Evolutionary conservation across 371 early-diverging fungal species (phyloP).

Genomic region (Apophysomyces sp.): DNA sequence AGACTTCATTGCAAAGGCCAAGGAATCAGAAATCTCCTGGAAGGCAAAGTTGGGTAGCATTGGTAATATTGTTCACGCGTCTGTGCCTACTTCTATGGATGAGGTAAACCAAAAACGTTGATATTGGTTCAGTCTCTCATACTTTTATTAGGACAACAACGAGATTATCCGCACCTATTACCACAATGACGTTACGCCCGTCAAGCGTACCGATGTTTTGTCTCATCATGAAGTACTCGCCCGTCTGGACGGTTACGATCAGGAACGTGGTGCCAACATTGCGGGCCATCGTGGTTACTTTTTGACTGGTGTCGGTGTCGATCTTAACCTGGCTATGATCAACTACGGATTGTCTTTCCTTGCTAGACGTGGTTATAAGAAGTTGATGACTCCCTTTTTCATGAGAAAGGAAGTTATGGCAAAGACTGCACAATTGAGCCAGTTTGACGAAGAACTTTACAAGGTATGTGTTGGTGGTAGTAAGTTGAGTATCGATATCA

Average conservation of each 20-base stretch:
- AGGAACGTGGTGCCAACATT: slow-evolving; percentile 93
- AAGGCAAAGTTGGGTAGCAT: slow-evolving; percentile 72
- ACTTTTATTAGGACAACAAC: slow-evolving; percentile 68
- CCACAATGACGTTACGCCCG: slow-evolving; percentile 56
- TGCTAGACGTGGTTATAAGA: slow-evolving; percentile 84
- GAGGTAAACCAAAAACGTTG: slow-evolving; percentile 55
- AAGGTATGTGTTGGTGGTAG: slow-evolving; percentile 56
- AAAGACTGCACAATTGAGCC: slow-evolving; percentile 97
- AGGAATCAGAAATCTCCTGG: slow-evolving; percentile 72
- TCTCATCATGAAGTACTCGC: slow-evolving; percentile 94
- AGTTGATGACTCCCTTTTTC: slow-evolving; percentile 98
- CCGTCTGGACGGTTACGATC: slow-evolving; percentile 92
- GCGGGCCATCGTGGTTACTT: slow-evolving; percentile 99
- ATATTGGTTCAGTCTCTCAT: neutral
- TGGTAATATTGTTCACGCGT: slow-evolving; percentile 97
- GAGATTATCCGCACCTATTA: slow-evolving; percentile 71
- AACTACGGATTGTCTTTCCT: slow-evolving; percentile 98
- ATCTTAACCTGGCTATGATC: slow-evolving; percentile 95
- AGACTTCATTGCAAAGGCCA: slow-evolving; percentile 63
- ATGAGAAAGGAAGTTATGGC: slow-evolving; percentile 99
- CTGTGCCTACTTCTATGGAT: slow-evolving; percentile 86
- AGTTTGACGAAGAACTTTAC: slow-evolving; percentile 99
- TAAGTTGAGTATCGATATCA: neutral
- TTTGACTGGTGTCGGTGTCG: slow-evolving; percentile 94
- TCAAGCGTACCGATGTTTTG: slow-evolving; percentile 71